A percentile compares a stretch with the other conserved stretches of the same genome.
phyloP scores from a whole-genome alignment of 2,329 filamentous ascomycete species.

The Botryotinia calthae region DNA sequence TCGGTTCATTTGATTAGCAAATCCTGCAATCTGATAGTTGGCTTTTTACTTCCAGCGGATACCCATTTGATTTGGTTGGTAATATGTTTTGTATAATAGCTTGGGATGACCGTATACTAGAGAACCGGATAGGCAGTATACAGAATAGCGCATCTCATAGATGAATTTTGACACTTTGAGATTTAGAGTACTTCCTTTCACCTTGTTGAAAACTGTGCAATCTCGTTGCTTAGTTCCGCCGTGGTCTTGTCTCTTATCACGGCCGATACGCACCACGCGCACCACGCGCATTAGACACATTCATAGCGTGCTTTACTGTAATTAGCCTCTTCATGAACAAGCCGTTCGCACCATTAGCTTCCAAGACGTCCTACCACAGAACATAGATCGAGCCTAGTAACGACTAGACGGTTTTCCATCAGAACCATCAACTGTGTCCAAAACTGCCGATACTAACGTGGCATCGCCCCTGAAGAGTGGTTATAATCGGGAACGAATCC shows the following conservation, averaged over 20 bases:
- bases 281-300: background rate
- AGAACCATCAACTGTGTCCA: background rate
- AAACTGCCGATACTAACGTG: background rate
- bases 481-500: background rate
- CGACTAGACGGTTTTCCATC: background rate
- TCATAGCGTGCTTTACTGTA: background rate
- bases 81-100: background rate
- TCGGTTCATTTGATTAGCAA: background rate
- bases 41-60: conserved; percentile 2
- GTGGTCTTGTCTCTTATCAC: background rate
- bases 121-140: background rate
- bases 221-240: background rate
- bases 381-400: background rate
- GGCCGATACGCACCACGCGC: background rate
- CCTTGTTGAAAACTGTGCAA: background rate
- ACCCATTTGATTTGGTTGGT: background rate
- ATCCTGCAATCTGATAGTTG: background rate
- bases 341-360: background rate
- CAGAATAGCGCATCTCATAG: background rate
- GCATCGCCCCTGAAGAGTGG: background rate
- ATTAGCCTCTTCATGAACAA: background rate
- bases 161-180: background rate
- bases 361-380: background rate
- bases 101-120: background rate
- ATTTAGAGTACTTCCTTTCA: background rate